Evolutionary conservation across 1,284 basidiomycete genomes (phyloP).

Genomic region (Sphagnurus paluster): DNA sequence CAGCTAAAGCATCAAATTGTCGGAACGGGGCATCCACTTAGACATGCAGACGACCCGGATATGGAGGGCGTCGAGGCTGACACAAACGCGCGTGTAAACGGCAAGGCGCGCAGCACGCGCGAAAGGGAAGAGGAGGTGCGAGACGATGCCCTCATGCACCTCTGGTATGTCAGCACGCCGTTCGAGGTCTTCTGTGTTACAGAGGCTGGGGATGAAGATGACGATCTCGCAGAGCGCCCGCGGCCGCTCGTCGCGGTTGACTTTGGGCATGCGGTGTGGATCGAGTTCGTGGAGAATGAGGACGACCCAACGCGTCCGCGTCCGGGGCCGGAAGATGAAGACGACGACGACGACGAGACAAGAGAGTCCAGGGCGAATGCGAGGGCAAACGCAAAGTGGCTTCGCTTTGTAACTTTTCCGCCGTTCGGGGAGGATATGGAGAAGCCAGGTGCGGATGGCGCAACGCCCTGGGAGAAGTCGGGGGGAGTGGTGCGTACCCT

Average conservation of each 20-base stretch:
- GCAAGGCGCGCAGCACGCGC: constrained; percentile 4
- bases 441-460: constrained; percentile 22
- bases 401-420: constrained; percentile 71
- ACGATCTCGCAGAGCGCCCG: constrained; percentile 43
- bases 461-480: constrained; percentile 10
- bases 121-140: constrained; percentile 25
- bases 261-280: constrained; percentile 76
- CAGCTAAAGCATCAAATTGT: constrained; percentile 13
- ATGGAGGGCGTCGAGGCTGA: constrained; percentile 16
- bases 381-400: constrained; percentile 45
- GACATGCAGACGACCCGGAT: constrained; percentile 12
- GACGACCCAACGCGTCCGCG: no score
- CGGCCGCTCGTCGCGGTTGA: constrained; percentile 75
- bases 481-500: constrained; percentile 54
- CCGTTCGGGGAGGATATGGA: constrained; percentile 41
- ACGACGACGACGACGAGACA: no score
- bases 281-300: constrained; percentile 53
- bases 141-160: constrained; percentile 55
- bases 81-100: neutral
- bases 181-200: constrained; percentile 70
- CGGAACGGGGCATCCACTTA: constrained; percentile 10
- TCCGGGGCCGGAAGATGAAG: no score
- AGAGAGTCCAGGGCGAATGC: no score
- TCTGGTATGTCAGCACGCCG: constrained; percentile 69
- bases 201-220: constrained; percentile 44